Percentiles rank a stretch among this genome's conserved stretches.
Conservation (phyloP, 192 early-diverging fungal genomes). For the Backusella sp. region DNA sequence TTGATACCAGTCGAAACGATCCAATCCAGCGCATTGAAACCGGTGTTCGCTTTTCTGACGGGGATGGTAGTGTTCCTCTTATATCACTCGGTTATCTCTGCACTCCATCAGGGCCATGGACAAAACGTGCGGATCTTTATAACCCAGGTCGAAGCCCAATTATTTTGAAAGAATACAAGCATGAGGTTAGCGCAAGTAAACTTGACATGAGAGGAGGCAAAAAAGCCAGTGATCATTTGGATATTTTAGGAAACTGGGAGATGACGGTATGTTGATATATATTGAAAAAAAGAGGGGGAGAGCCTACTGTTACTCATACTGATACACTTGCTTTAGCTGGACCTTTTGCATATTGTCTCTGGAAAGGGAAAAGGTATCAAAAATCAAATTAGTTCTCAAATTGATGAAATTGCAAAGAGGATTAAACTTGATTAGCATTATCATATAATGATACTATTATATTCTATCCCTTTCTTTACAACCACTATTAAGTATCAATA, state of each 20-base stretch:
- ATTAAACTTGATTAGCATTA: background rate
- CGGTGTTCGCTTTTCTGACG: slow-evolving; percentile 66
- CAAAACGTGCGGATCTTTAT: slow-evolving; percentile 63
- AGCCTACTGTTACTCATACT: background rate
- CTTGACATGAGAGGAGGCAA: slow-evolving; percentile 73
- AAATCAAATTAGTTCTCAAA: slow-evolving; percentile 23
- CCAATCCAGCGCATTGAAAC: slow-evolving; percentile 63
- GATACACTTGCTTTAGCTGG: slow-evolving; percentile 8
- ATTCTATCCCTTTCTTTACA: background rate
- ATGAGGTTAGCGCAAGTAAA: slow-evolving; percentile 50
- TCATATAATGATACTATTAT: background rate
- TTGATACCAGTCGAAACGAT: slow-evolving; percentile 57
- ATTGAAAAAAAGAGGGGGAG: no score
- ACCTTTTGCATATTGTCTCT: slow-evolving; percentile 30
- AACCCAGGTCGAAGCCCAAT: slow-evolving; percentile 72
- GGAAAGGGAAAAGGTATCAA: slow-evolving; percentile 13
- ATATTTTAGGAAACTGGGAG: slow-evolving; percentile 81
- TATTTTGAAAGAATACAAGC: slow-evolving; percentile 69
- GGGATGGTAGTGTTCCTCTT: slow-evolving; percentile 87
- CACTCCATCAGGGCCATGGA: slow-evolving; percentile 68
- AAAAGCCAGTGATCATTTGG: slow-evolving; percentile 79
- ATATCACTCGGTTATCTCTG: slow-evolving; percentile 89
- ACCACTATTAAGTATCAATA: background rate
- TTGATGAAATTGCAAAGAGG: slow-evolving; percentile 17
- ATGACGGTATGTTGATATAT: slow-evolving; percentile 46